A percentile compares a stretch with the other conserved stretches of the same genome.
Evolutionary conservation across 2,329 filamentous ascomycete species (phyloP).

Genomic region (Fonsecaea erecta): DNA sequence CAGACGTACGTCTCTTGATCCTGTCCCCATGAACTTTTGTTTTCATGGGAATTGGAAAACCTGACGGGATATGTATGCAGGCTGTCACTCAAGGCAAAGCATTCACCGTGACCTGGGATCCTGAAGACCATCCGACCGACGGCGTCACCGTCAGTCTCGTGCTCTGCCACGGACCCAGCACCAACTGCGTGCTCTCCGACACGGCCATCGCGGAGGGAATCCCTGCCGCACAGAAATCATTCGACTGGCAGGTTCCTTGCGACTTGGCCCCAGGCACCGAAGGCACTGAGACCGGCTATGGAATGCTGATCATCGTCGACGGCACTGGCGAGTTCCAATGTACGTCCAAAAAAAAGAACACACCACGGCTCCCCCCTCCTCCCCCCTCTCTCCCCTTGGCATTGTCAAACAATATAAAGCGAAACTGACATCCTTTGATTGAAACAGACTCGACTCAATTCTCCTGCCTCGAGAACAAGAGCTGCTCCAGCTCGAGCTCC

Average conservation of each 20-base stretch:
- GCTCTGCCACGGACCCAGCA: constrained; percentile 36
- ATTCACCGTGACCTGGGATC: constrained; percentile 36
- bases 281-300: constrained; percentile 35
- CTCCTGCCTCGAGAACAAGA: constrained; percentile 31
- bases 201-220: constrained; percentile 35
- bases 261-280: constrained; percentile 31
- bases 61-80: constrained; percentile 15
- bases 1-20: constrained; percentile 16
- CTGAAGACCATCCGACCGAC: constrained; percentile 29
- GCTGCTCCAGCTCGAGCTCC: constrained; percentile 19
- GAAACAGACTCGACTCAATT: constrained; percentile 37
- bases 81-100: constrained; percentile 36
- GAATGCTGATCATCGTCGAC: constrained; percentile 39
- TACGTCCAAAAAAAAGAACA: constrained; percentile 14
- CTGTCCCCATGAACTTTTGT: neutral
- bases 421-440: neutral
- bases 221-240: constrained; percentile 33
- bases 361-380: no score
- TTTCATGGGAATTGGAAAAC: neutral
- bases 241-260: constrained; percentile 36
- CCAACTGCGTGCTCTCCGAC: constrained; percentile 33
- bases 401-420: neutral
- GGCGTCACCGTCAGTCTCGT: constrained; percentile 36
- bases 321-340: constrained; percentile 38
- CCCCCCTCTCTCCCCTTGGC: no score